phyloP scores from a whole-genome alignment of 345 rosid species.

The Hirschfeldia incana region DNA sequence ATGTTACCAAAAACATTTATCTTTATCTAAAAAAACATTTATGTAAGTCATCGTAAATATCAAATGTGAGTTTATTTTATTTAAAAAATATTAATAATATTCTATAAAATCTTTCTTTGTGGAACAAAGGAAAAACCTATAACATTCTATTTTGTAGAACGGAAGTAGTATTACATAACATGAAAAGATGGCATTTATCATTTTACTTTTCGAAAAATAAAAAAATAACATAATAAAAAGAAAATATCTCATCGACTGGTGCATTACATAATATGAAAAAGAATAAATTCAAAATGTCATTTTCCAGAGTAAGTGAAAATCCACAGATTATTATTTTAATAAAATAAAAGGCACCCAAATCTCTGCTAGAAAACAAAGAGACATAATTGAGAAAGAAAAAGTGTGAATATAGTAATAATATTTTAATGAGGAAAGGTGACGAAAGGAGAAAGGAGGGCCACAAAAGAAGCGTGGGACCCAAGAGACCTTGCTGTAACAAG shows the following conservation, averaged over 20 bases:
- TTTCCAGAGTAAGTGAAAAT: not conserved
- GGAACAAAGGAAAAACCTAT: too few species aligned
- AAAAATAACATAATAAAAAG: not conserved
- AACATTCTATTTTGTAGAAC: too few species aligned
- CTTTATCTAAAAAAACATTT: too few species aligned
- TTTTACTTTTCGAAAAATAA: not conserved
- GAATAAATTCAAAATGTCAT: conserved; percentile 13
- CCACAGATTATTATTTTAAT: too few species aligned
- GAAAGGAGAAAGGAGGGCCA: conserved; percentile 30
- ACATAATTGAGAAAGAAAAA: not conserved
- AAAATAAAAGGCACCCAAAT: not conserved
- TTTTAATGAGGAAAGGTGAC: not conserved
- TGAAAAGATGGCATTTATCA: not conserved
- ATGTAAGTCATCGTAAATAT: too few species aligned
- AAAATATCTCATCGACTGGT: conserved; percentile 21
- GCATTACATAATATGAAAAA: not conserved
- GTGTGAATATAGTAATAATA: conserved; percentile 23
- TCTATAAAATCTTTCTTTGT: too few species aligned
- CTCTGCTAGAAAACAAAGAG: not conserved
- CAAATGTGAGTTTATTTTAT: too few species aligned
- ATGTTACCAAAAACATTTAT: too few species aligned
- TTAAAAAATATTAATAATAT: too few species aligned
- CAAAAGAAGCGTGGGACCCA: conserved; percentile 27
- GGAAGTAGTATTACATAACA: not conserved
- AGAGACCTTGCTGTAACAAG: conserved; percentile 35